Evolutionary conservation across 2,329 filamentous ascomycete species (phyloP).

Genomic region (Lecanoromycetidae sp.): DNA sequence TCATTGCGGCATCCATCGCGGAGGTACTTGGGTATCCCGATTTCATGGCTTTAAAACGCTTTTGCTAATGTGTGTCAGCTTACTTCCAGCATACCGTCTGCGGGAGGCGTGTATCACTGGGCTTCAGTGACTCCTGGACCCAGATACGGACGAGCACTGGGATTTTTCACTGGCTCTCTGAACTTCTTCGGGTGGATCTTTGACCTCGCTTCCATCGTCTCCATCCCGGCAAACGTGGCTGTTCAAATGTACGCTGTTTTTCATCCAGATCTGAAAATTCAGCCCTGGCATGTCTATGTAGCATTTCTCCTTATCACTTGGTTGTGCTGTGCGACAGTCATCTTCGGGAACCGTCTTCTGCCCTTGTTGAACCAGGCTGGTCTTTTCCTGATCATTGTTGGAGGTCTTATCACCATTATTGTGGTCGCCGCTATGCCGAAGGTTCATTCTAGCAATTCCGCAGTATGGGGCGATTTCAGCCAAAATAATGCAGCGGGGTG

Average conservation of each 20-base stretch:
- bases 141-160: slow-evolving; percentile 40
- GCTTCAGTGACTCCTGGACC: slow-evolving; percentile 46
- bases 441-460: slow-evolving; percentile 38
- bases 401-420: slow-evolving; percentile 43
- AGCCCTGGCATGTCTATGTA: slow-evolving; percentile 49
- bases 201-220: slow-evolving; percentile 46
- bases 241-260: slow-evolving; percentile 51
- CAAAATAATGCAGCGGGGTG: slow-evolving; percentile 41
- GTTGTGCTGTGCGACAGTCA: slow-evolving; percentile 39
- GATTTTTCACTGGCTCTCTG: slow-evolving; percentile 33
- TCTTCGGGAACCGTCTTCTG: slow-evolving; percentile 43
- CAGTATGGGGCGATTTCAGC: slow-evolving; percentile 41
- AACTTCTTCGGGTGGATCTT: slow-evolving; percentile 53
- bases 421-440: slow-evolving; percentile 44
- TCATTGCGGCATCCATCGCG: slow-evolving; percentile 46
- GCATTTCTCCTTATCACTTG: slow-evolving; percentile 46
- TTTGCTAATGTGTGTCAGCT: slow-evolving; percentile 28
- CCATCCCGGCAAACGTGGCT: slow-evolving; percentile 47
- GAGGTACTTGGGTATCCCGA: slow-evolving; percentile 21
- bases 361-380: slow-evolving; percentile 44
- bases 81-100: slow-evolving; percentile 49
- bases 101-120: slow-evolving; percentile 51
- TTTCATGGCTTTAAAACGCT: neutral
- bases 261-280: slow-evolving; percentile 40
- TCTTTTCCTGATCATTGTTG: slow-evolving; percentile 44